phyloP scores from a whole-genome alignment of 192 early-diverging fungal species.

The Entomortierella lignicola region DNA sequence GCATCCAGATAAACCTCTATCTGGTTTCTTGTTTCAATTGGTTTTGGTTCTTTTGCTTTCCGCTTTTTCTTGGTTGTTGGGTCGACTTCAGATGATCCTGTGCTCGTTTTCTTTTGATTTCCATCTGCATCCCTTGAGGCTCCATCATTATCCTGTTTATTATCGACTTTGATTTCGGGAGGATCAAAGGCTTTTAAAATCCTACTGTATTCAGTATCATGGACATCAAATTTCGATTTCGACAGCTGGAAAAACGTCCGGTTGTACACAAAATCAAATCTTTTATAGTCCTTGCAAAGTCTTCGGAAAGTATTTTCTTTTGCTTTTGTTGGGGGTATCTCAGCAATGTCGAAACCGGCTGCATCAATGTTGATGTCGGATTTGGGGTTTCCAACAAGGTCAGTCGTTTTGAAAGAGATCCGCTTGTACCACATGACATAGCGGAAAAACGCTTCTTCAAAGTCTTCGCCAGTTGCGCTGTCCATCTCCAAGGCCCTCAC shows the following conservation, averaged over 20 bases:
- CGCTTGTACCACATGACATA: neutral
- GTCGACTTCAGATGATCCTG: too few species aligned
- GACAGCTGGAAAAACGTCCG: neutral
- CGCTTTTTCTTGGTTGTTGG: too few species aligned
- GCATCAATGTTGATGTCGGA: neutral
- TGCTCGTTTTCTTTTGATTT: too few species aligned
- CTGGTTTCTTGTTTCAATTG: neutral
- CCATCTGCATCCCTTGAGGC: neutral
- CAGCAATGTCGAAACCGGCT: neutral
- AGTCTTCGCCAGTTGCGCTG: neutral
- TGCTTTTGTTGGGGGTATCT: neutral
- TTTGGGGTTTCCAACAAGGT: neutral
- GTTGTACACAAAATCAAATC: conserved; percentile 3
- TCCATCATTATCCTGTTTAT: neutral
- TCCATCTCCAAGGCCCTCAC: neutral
- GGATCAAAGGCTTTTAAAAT: neutral
- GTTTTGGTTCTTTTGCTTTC: neutral
- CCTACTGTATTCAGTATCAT: neutral
- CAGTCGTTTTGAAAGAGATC: neutral
- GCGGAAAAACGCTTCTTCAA: neutral
- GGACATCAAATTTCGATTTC: neutral
- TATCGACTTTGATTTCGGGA: neutral
- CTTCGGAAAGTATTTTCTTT: neutral
- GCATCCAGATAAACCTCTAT: conserved; percentile 2
- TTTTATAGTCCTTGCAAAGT: neutral